A percentile compares a stretch with the other conserved stretches of the same genome.
These are phyloP conservation scores for Brassica cretica DNA, from an alignment of 345 rosid genomes.

Conservation along the genomic window DNA sequence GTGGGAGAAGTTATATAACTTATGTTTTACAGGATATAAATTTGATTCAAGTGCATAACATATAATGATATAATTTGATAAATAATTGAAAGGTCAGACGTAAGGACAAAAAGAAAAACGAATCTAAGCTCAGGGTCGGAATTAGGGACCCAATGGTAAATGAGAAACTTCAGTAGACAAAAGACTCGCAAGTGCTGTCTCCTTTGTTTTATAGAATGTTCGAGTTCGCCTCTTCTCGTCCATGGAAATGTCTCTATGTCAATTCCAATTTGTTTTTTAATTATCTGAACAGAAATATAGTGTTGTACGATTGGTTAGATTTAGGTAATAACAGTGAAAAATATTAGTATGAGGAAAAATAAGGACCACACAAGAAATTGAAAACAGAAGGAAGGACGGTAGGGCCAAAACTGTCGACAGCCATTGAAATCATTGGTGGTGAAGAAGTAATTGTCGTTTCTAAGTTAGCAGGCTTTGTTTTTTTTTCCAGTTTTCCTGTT, in stretches of 20 bases:
- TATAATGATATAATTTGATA: neutral
- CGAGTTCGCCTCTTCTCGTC: conserved; percentile 26
- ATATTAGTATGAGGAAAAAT: neutral
- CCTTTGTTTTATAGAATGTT: conserved; percentile 18
- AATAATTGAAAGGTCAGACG: neutral
- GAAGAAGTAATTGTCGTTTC: conserved; percentile 17
- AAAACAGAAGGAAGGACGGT: neutral
- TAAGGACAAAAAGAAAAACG: conserved; percentile 6
- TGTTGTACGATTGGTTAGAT: conserved; percentile 2
- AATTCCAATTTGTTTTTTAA: neutral
- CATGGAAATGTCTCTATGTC: conserved; percentile 16
- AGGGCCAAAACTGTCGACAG: conserved; percentile 5
- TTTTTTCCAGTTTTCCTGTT: neutral
- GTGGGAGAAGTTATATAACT: neutral
- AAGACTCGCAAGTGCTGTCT: conserved; percentile 24
- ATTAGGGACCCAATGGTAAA: conserved; percentile 24
- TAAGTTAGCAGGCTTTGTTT: conserved; percentile 13
- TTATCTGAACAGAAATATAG: conserved; percentile 1
- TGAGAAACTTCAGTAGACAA: conserved; percentile 20
- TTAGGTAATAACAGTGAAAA: neutral
- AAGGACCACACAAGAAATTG: conserved; percentile 20
- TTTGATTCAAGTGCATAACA: neutral
- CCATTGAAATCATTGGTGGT: conserved; percentile 32
- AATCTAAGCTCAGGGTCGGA: conserved; percentile 9
- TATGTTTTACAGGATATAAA: neutral